phyloP scores from a whole-genome alignment of 169 alveolate species.

The Plasmodium gallinaceum region DNA sequence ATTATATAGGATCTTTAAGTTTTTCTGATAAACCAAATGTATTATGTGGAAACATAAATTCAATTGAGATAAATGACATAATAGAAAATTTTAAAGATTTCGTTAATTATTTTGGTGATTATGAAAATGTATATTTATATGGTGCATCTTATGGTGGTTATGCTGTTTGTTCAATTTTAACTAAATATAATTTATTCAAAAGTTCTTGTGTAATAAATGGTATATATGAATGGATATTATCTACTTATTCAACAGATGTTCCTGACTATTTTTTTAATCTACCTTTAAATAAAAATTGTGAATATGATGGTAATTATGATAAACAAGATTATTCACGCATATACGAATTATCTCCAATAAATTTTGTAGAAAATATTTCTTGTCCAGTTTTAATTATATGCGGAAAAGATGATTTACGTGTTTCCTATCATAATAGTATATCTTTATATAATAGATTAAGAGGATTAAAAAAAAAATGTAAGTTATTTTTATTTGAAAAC shows the following conservation, averaged over 20 bases:
- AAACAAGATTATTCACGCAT: slow-evolving; percentile 12
- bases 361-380: slow-evolving; percentile 35
- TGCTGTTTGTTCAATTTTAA: slow-evolving; percentile 46
- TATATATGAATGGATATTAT: slow-evolving; percentile 41
- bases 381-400: slow-evolving; percentile 58
- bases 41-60: slow-evolving; percentile 40
- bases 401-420: slow-evolving; percentile 63
- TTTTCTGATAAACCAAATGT: slow-evolving; percentile 28
- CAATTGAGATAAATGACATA: slow-evolving; percentile 63
- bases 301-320: slow-evolving; percentile 26
- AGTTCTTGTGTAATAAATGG: slow-evolving; percentile 70
- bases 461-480: slow-evolving; percentile 37
- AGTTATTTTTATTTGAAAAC: slow-evolving; percentile 55
- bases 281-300: slow-evolving; percentile 16
- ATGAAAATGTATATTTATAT: slow-evolving; percentile 52
- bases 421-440: slow-evolving; percentile 55
- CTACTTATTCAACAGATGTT: slow-evolving; percentile 58
- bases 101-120: slow-evolving; percentile 31
- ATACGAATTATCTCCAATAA: slow-evolving; percentile 45
- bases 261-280: slow-evolving; percentile 49
- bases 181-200: slow-evolving; percentile 68
- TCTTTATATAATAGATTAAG: slow-evolving; percentile 54
- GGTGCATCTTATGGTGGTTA: slow-evolving; percentile 70
- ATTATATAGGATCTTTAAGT: slow-evolving; percentile 51
- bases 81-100: slow-evolving; percentile 23